Conservation (phyloP, 495 filamentous ascomycete species). For the Thermothielavioides terrestris region DNA sequence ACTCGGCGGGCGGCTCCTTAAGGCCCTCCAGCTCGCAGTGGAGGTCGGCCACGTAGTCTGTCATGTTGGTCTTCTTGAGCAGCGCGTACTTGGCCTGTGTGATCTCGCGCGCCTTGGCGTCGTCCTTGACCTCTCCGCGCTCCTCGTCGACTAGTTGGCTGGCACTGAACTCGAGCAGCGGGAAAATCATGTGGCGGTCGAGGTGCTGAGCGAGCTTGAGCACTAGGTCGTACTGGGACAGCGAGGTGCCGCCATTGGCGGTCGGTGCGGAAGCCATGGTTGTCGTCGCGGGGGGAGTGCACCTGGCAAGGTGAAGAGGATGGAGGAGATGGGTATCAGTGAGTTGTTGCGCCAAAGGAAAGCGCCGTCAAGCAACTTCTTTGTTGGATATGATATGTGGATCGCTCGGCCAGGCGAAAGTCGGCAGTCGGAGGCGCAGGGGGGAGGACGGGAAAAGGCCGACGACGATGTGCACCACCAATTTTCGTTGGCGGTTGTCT, state of each 20-base stretch:
- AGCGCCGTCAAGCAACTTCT: not conserved
- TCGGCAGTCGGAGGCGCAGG: not conserved
- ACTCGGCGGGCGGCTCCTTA: slow-evolving; percentile 72
- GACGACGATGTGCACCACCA: slow-evolving; percentile 12
- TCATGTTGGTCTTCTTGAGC: slow-evolving; percentile 95
- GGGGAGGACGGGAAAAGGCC: not conserved
- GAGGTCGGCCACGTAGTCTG: slow-evolving; percentile 84
- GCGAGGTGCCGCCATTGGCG: slow-evolving; percentile 44
- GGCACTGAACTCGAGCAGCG: slow-evolving; percentile 74
- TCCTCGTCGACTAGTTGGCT: slow-evolving; percentile 47
- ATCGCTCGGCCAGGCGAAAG: slow-evolving; percentile 1
- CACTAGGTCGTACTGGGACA: slow-evolving; percentile 65
- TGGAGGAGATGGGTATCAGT: not conserved
- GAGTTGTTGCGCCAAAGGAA: not conserved
- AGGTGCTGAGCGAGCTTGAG: slow-evolving; percentile 85
- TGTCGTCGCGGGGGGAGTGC: too few species aligned
- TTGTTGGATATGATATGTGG: not conserved
- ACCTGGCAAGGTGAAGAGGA: too few species aligned
- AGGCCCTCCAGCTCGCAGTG: slow-evolving; percentile 78
- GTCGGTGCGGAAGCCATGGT: slow-evolving; percentile 34
- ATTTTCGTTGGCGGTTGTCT: slow-evolving; percentile 25
- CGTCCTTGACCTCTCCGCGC: slow-evolving; percentile 43
- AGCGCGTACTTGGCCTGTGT: slow-evolving; percentile 81
- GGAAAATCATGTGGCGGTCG: slow-evolving; percentile 93
- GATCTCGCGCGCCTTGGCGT: slow-evolving; percentile 56